phyloP scores from a whole-genome alignment of 495 filamentous ascomycete species.

The Penicillium turbatum region DNA sequence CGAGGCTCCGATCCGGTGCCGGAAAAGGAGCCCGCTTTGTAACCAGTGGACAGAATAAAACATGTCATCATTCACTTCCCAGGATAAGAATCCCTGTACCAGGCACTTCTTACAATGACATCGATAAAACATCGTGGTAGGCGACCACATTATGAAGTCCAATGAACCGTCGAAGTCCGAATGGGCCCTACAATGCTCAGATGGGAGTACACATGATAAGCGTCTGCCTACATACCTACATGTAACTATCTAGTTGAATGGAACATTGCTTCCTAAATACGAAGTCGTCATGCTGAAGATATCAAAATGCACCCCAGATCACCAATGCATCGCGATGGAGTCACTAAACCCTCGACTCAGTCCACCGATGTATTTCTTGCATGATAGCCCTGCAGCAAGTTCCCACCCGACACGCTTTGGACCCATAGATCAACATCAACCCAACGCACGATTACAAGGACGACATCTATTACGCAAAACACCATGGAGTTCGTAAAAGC shows the following conservation, averaged over 20 bases:
- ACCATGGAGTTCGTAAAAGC: background rate
- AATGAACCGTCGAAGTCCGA: too few relatives aligned
- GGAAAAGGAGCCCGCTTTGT: constrained; percentile 5
- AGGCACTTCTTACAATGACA: too few relatives aligned
- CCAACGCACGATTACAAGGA: background rate
- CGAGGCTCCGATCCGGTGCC: background rate
- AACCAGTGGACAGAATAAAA: background rate
- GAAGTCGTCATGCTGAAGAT: background rate
- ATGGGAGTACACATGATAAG: too few relatives aligned
- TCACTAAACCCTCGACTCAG: background rate
- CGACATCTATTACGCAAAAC: background rate
- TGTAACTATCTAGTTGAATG: background rate
- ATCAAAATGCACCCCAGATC: constrained; percentile 1
- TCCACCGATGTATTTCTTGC: constrained; percentile 1
- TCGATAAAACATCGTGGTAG: too few relatives aligned
- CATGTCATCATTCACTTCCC: too few relatives aligned
- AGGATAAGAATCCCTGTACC: too few relatives aligned
- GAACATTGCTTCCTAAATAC: background rate
- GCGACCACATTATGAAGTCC: too few relatives aligned
- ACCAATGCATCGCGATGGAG: constrained; percentile 10
- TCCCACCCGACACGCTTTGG: background rate
- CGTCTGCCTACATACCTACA: too few relatives aligned
- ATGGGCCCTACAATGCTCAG: too few relatives aligned
- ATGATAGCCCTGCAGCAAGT: background rate
- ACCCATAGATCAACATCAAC: background rate